These are phyloP conservation scores for Phyllosticta citrichinensis DNA, from an alignment of 2,329 filamentous ascomycete species.

Conservation along the genomic window DNA sequence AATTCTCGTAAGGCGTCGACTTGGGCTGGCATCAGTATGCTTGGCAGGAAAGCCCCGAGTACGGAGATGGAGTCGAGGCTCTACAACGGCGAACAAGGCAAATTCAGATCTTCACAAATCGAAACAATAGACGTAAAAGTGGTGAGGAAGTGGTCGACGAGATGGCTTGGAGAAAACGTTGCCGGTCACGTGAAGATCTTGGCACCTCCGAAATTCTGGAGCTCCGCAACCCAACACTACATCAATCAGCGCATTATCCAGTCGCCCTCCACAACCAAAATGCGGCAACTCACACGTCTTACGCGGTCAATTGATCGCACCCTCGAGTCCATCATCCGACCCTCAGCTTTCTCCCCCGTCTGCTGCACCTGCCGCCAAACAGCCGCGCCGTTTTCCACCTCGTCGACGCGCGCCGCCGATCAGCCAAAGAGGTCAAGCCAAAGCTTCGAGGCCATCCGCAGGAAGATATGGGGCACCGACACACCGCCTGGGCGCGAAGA, in stretches of 20 bases:
- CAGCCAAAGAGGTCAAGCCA: neutral
- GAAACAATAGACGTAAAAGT: too few relatives aligned
- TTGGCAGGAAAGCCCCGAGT: neutral
- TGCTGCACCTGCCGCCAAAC: neutral
- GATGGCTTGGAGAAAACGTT: neutral
- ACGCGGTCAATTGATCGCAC: conserved; percentile 8
- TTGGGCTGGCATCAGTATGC: neutral
- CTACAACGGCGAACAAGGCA: too few relatives aligned
- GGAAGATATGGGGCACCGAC: conserved; percentile 10
- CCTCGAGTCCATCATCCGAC: neutral
- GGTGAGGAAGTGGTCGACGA: neutral
- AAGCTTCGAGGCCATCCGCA: neutral
- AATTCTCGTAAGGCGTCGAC: neutral
- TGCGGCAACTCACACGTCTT: conserved; percentile 7
- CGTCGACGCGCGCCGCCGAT: neutral
- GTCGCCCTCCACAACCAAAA: neutral
- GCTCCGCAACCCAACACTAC: neutral
- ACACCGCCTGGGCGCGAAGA: conserved; percentile 8
- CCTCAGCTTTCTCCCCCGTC: neutral
- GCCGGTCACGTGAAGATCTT: neutral
- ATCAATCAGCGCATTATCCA: neutral
- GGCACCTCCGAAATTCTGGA: neutral
- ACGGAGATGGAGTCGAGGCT: neutral
- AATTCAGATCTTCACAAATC: too few relatives aligned
- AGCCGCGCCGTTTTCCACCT: conserved; percentile 1